These are phyloP conservation scores for Leccinellum rugosiceps DNA, from an alignment of 768 basidiomycete species.

Conservation along the genomic window DNA sequence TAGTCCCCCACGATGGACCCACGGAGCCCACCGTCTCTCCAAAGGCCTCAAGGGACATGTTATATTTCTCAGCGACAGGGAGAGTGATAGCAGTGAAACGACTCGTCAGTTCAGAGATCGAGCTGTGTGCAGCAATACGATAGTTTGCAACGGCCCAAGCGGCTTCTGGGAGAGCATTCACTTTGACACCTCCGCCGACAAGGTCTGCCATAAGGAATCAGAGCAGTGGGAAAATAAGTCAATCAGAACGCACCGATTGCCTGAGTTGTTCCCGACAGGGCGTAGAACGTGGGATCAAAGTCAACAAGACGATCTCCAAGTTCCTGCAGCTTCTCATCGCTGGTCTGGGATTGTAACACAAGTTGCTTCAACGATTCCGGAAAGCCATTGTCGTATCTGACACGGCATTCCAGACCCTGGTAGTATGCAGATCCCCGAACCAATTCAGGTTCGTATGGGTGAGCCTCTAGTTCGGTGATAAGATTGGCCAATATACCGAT, in stretches of 20 bases:
- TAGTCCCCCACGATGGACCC: constrained; percentile 32
- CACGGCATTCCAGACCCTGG: constrained; percentile 39
- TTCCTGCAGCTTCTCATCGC: constrained; percentile 17
- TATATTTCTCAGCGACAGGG: constrained; percentile 30
- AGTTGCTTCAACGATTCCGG: constrained; percentile 20
- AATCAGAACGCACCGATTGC: constrained; percentile 22
- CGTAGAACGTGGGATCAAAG: constrained; percentile 21
- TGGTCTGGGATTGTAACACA: constrained; percentile 20
- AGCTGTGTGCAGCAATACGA: constrained; percentile 33
- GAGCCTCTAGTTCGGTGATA: constrained; percentile 43
- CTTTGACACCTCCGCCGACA: constrained; percentile 41
- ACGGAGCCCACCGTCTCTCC: constrained; percentile 29
- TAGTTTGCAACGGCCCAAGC: constrained; percentile 35
- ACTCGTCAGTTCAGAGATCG: constrained; percentile 7
- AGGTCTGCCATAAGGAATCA: constrained; percentile 36
- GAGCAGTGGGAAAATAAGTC: constrained; percentile 10
- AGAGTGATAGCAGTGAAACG: constrained; percentile 8
- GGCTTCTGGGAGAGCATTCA: constrained; percentile 45
- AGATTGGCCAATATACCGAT: constrained; percentile 52
- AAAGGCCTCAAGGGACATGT: constrained; percentile 41
- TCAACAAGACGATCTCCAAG: constrained; percentile 16
- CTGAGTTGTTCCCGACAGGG: constrained; percentile 24
- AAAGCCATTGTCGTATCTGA: constrained; percentile 37
- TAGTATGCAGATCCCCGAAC: constrained; percentile 25
- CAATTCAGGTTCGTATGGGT: constrained; percentile 38